A percentile compares a stretch with the other conserved stretches of the same genome.
These are phyloP conservation scores for Raffaelea albimanens DNA, from an alignment of 2,329 filamentous ascomycete genomes.

Conservation along the genomic window DNA sequence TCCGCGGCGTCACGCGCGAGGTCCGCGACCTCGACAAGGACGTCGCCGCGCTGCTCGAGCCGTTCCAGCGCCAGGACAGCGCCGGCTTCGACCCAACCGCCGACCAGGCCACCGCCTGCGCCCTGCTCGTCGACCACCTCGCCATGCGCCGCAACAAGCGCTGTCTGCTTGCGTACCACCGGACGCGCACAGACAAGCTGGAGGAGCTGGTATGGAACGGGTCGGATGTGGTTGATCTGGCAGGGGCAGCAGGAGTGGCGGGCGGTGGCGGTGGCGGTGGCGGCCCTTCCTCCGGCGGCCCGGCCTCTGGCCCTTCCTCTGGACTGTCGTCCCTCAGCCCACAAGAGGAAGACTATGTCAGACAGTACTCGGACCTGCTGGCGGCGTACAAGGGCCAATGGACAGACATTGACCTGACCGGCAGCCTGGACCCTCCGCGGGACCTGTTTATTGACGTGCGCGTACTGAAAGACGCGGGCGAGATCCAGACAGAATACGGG, in stretches of 20 bases:
- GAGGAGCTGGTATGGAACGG: conserved; percentile 93
- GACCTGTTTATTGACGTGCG: conserved; percentile 96
- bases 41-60: conserved; percentile 66
- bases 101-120: conserved; percentile 77
- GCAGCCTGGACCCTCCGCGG: conserved; percentile 83
- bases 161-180: conserved; percentile 89
- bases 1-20: conserved; percentile 80
- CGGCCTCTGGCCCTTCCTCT: conserved; percentile 22
- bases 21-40: conserved; percentile 89
- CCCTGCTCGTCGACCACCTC: conserved; percentile 84
- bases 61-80: conserved; percentile 71
- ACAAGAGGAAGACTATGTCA: conserved; percentile 92
- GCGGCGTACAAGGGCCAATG: conserved; percentile 97
- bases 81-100: conserved; percentile 77
- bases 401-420: conserved; percentile 95
- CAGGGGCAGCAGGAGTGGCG: conserved; percentile 34
- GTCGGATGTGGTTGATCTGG: conserved; percentile 67
- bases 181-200: conserved; percentile 79
- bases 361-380: conserved; percentile 82
- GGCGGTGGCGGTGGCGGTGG: conserved; percentile 22
- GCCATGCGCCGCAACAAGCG: conserved; percentile 95
- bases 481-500: conserved; percentile 99
- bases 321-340: conserved; percentile 55
- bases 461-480: conserved; percentile 90
- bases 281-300: conserved; percentile 14